Base-by-base conservation (phyloP, 2,329 filamentous ascomycete species). In the Pseudogymnoascus sp. region DNA sequence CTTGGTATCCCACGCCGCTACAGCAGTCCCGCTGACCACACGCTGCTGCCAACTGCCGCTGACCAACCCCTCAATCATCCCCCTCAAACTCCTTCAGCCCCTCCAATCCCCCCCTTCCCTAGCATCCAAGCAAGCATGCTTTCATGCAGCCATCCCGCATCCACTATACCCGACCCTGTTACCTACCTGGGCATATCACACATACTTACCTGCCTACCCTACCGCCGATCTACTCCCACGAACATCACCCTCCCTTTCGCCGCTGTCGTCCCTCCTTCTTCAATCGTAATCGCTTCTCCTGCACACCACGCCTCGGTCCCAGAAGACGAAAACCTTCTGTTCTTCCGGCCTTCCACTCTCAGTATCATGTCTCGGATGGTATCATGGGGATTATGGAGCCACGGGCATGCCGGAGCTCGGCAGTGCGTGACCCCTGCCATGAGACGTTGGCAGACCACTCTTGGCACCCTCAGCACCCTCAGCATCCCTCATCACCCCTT, bases 361-460 rank as follows among this genome's bases (percentile, higher is more conserved):
- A 9, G 23, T 4, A 31, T 16, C 14, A 28, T 49, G 3, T 49
- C 23, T 4, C 23, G 23, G 43, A 49, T 49, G 43, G 23, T 8
- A 49, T 49, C 43, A 28, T 49, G 43, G 43, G 43, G 43, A 49
- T 28, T 49, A 49, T 49, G 43, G 43, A 49, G 43, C 28, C 43
- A 28, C 8, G 3, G 43, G 43, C 23, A n/a, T 49, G 43, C 43
- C 43, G 43, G 43, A 28, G 43, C 43, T 28, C 43, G 43, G 43
- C 43, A 49, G 43, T 49, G 43, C 43, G 43, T 49, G 43, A 49
- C 43, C 43, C 43, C 43, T 49, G 43, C 43, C 43, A 49, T 23
- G 43, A 31, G 43, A 49, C 43, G 43, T 49, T 49, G 43, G 12
- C 43, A 49, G 23, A n/a, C 43, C 23, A 25, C 23, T 28, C 43